A percentile compares a stretch with the other conserved stretches of the same genome.
These are phyloP conservation scores for Lasiosphaeria ovina DNA, from an alignment of 495 filamentous ascomycete genomes.

Conservation along the genomic window DNA sequence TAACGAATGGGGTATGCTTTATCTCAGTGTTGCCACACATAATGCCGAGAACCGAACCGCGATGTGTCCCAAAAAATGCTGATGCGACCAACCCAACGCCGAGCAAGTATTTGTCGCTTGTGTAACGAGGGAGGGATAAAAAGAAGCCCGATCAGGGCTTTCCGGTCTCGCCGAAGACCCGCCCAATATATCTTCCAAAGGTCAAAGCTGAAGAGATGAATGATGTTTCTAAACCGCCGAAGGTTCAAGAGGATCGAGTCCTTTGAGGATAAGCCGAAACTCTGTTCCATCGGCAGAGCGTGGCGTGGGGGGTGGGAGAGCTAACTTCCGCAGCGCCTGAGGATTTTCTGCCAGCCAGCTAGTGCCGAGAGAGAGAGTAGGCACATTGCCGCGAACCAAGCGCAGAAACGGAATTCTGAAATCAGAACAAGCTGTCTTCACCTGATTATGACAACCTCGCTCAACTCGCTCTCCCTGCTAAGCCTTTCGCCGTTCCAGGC, in stretches of 20 bases:
- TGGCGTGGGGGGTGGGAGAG: too few species aligned
- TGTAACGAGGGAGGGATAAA: neutral
- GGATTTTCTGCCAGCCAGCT: too few species aligned
- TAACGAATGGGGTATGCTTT: slow-evolving; percentile 2
- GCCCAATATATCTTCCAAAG: neutral
- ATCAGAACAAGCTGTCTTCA: slow-evolving; percentile 12
- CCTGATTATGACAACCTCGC: slow-evolving; percentile 29
- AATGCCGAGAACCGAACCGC: neutral
- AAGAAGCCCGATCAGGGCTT: neutral
- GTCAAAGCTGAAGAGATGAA: neutral
- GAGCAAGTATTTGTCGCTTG: neutral
- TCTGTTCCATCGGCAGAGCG: too few species aligned
- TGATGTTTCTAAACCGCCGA: too few species aligned
- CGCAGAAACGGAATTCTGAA: neutral
- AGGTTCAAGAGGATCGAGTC: too few species aligned
- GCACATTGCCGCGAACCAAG: too few species aligned
- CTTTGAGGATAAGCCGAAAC: too few species aligned
- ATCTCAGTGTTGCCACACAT: neutral
- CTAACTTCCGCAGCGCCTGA: too few species aligned
- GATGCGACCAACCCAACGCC: neutral
- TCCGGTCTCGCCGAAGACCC: neutral
- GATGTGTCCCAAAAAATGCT: neutral
- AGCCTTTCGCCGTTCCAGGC: slow-evolving; percentile 31
- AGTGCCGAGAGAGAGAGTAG: too few species aligned
- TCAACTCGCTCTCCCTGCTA: slow-evolving; percentile 29